Conservation (phyloP, 371 early-diverging fungal species). For the Quaeritorhiza haematococci region DNA sequence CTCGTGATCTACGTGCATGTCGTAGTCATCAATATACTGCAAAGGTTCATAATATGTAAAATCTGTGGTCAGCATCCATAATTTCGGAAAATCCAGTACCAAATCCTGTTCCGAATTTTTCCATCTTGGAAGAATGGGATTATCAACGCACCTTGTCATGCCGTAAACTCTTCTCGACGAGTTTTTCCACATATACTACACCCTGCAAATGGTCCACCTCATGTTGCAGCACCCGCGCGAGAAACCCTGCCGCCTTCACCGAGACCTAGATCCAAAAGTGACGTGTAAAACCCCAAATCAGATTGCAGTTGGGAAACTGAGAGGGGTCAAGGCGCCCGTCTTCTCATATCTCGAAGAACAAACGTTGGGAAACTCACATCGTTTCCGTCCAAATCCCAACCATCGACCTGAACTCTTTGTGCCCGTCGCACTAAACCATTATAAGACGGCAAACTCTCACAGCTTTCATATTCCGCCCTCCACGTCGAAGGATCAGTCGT, state of each 20-base stretch:
- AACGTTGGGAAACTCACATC: constrained; percentile 7
- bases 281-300: no score
- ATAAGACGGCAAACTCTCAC: constrained; percentile 40
- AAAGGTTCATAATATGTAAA: no score
- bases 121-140: no score
- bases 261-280: no score
- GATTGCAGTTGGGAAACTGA: no score
- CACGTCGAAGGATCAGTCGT: constrained; percentile 5
- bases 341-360: background rate
- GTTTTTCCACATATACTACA: constrained; percentile 25
- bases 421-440: constrained; percentile 36
- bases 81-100: no score
- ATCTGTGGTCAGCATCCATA: no score
- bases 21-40: no score
- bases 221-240: constrained; percentile 43
- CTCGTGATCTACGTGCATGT: no score
- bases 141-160: no score
- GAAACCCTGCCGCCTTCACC: constrained; percentile 25
- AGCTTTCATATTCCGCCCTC: constrained; percentile 34
- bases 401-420: constrained; percentile 18
- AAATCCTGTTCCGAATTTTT: no score
- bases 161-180: constrained; percentile 31
- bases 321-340: no score
- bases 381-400: constrained; percentile 29
- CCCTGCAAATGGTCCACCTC: constrained; percentile 46